Evolutionary conservation across 2,329 filamentous ascomycete species (phyloP), one percentile per base, ranked within the genome.

Genomic region (Magnaporthiopsis rhizophila): DNA sequence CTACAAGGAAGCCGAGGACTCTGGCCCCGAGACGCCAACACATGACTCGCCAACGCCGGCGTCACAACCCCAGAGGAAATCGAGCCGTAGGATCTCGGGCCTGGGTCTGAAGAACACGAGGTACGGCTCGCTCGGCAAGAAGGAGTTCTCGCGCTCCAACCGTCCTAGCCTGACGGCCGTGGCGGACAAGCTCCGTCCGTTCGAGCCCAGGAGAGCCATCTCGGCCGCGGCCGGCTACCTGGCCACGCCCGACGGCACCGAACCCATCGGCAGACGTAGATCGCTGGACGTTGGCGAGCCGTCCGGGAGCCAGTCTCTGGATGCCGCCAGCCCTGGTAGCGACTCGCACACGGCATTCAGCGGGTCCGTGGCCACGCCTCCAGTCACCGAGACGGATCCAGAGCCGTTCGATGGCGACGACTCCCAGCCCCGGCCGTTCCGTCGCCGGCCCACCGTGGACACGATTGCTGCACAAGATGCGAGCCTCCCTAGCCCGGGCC

Each of bases 401-500:
- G 88, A 89, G 67, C 83, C 85, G 12, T 82, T 86, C 66, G 81
- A 84, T 61, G 71, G 74, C 6, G 81, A 84, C 68, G 80, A 83
- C 60, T 78, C 80, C 15, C 74, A 84, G 21, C 78, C 80, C 65
- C 76, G 80, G 50, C 78, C 78, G 68, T 76, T 80, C 63, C 82
- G 79, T 24, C 72, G 78, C 34, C 75, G 82, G 36, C 80, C 84
- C 30, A 78, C 78, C 61, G 81, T 93, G 62, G 88, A 92, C 71
- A 89, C 87, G 60, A 83, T 89, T 64, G 86, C 87, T 65, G 87
- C 89, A 56, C 90, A 95, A 74, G 94, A 97, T 79, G 92, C 91
- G 68, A 97, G 92, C 76, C 81, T 99, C 67, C 95, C 95, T 63
- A 99, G 95, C 74, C 95, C 95, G 45, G 93, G 95, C 71, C 79